Percentiles rank a stretch among this genome's conserved stretches.
Conservation (phyloP, 768 basidiomycete genomes). For the Pilatotrama ljubarskyi region DNA sequence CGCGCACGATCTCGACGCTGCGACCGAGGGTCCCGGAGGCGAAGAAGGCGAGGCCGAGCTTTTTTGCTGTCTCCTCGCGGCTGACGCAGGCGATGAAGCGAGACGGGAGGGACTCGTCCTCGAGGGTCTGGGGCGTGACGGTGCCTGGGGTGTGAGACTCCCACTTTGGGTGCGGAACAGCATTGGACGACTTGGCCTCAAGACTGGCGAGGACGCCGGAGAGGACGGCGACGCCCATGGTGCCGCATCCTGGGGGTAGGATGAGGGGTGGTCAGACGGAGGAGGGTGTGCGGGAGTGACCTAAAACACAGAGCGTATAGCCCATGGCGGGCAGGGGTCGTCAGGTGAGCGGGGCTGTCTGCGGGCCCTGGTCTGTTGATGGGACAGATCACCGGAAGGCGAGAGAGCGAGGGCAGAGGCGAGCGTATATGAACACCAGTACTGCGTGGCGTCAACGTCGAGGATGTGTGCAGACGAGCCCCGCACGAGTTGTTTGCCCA, state of each 20-base stretch:
- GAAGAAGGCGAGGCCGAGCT: constrained; percentile 61
- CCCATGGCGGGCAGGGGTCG: constrained; percentile 70
- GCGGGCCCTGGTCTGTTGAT: background rate
- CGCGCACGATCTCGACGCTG: constrained; percentile 69
- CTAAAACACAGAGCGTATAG: constrained; percentile 89
- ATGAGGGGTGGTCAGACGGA: constrained; percentile 20
- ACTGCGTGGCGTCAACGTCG: background rate
- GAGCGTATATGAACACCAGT: background rate
- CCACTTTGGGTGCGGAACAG: constrained; percentile 48
- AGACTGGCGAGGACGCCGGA: constrained; percentile 90
- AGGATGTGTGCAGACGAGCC: too few relatives aligned
- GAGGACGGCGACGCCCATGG: constrained; percentile 95
- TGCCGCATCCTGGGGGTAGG: constrained; percentile 81
- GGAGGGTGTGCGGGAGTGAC: constrained; percentile 35
- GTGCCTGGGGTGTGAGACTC: constrained; percentile 74
- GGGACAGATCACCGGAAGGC: background rate
- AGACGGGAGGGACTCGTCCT: constrained; percentile 72
- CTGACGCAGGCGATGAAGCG: constrained; percentile 88
- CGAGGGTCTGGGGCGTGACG: constrained; percentile 56
- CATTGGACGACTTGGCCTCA: constrained; percentile 42
- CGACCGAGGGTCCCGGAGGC: constrained; percentile 58
- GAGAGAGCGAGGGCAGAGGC: background rate
- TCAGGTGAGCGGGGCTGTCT: constrained; percentile 10
- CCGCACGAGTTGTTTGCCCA: background rate
- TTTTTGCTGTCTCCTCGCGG: constrained; percentile 70